Base-by-base conservation (phyloP, 169 alveolate genomes). In the Cryptosporidium parvum region DNA sequence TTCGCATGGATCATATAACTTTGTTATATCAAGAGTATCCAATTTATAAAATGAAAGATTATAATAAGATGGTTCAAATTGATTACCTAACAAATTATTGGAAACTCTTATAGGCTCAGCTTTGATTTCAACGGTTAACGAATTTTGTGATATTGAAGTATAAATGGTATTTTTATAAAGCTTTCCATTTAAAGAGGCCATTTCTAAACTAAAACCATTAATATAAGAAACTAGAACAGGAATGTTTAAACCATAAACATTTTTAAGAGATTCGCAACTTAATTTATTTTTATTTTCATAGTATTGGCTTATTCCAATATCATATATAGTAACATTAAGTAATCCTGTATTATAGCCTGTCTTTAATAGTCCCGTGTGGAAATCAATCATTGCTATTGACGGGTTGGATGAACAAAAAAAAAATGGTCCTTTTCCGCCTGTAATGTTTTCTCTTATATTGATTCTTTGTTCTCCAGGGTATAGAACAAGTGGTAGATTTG, bases 391-490 rank as follows among this genome's bases (percentile, higher is more conserved):
- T 45, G 59, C 62, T 8, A 80, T 80, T 23, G 62, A 65, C 35
- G 37, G 35, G 35, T 80, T 39, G 37, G 37, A 26, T 45, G 67
- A 37, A 39, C 89, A 80, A 62, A 80, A 80, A 35, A 37, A 48
- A 80, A 80, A 80, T 14, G 73, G 73, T 2, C 89, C 89, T 23
- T 33, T 80, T 44, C 89, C 89, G 2, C 89, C 89, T 18, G 39
- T 39, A 21, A 80, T 37, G 12, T 65, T 61, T 21, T 65, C 80
- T 44, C 42, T 37, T 35, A 80, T 42, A 23, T 62, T 42, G 3
- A 80, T 62, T 37, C 23, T 29, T 33, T 80, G 80, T 10, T 31
- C 75, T 16, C 89, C 89, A 44, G 89, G 89, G 42, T 80, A 65
- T 33, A 80, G 29, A 37, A 80, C 48, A 21, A 80, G 29, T 44